Evolutionary conservation across 345 rosid genomes (phyloP), one percentile per base, ranked within the genome.

Genomic region (Lumnitzera littorea): DNA sequence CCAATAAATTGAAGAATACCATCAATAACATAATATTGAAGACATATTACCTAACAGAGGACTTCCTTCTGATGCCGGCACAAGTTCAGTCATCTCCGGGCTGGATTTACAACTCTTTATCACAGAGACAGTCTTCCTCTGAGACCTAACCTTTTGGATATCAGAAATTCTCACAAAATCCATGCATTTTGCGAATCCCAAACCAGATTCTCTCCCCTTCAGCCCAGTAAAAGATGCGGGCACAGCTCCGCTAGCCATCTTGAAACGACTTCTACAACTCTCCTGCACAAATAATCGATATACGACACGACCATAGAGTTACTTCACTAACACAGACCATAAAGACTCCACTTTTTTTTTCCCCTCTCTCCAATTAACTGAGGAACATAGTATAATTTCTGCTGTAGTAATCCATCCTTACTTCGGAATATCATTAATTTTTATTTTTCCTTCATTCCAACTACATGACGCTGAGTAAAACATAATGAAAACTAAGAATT

Each of bases 11-110:
- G 1, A 5, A 2, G 29, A 56, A 43, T 12, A 57, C 12, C 61
- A 57, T 46, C 20, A 46, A 29, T 41, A 46, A 59, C 56, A 47
- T 16, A 11, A 61, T 61, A 50, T 17, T 13, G 50, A 15, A 8
- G 46, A 15, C 54, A 7, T 24, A 58, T 20, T 81, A 90, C 99
- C 99, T 76, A 94, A 70, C 50, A 94, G 72, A 56, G 96, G 95
- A 72, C 91, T 90, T 55, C 95, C 95, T 48, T 82, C 89, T 6
- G 96, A 84, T 47, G 91, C 90, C 64, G 96, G 86, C 76, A 86
- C 85, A 25, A 90, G 83, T 72, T 94, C 83, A 13, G 86, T 86
- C 48, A 75, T 74, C 64, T 88, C 95, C 0, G 79, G 80, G 56
- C 86, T 68, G 23, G 80, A 69, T 48, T 73, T 84, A n/a, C 91